Base-by-base conservation (phyloP, 257 asterid species). In the Przewalskia tangutica region DNA sequence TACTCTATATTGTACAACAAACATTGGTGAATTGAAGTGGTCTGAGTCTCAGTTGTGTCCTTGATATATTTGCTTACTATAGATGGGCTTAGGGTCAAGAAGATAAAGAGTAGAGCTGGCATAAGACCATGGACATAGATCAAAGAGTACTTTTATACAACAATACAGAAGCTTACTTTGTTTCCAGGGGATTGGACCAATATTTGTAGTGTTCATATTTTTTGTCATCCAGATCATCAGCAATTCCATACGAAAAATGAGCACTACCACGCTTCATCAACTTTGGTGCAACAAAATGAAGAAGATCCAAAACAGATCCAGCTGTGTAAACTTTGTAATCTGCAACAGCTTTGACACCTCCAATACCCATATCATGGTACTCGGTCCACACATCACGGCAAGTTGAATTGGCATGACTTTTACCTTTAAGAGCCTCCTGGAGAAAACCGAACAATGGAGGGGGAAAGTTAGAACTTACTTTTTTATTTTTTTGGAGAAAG, bases 181-280 rank as follows among this genome's bases (percentile, higher is more conserved):
- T 94, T 85, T 94, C 98, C 56, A 94, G 85, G 78, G 97, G 95
- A 85, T 94, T 94, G 62, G 98, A 94, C 98, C 98, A 94, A 84
- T 91, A 92, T 86, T 91, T 94, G 88, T 86, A 89, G 79, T 94
- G 92, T n/a, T 80, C 85, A 77, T 92, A 94, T 81, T 91, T 86
- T 73, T 84, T 16, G 77, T 91, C 95, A 64, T 87, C 91, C 86
- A 92, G 87, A 86, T 90, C 86, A 75, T 90, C 91, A 11, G 97
- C 95, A 58, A 94, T 89, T 77, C 98, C 97, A 64, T 91, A 86
- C 0, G 98, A 94, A 86, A 90, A 94, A 80, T 93, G 97, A 63
- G 91, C 89, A 71, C 88, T 88, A 36, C 97, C 98, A 38, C 98
- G 97, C 86, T 90, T 87, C 97, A 91, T 94, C 97, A 92, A 89